phyloP scores from a whole-genome alignment of 164 flowering plant species.

The Aristolochia contorta region DNA sequence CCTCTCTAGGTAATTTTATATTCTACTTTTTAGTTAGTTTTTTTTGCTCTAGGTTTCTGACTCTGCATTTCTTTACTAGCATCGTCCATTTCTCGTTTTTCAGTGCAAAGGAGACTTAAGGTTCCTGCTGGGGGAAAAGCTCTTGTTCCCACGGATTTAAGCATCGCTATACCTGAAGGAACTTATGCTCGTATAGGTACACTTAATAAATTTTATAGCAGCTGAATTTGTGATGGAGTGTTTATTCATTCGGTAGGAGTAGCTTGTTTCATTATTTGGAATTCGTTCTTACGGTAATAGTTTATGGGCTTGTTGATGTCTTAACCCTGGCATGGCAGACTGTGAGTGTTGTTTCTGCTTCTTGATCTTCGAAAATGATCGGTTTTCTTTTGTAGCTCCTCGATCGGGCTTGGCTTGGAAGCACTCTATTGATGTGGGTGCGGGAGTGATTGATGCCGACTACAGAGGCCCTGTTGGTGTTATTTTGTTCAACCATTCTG shows the following conservation, averaged over 20 bases:
- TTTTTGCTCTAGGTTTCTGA: too few species aligned
- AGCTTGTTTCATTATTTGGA: background rate
- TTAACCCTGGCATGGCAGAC: too few species aligned
- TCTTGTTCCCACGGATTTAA: constrained; percentile 62
- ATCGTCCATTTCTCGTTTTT: too few species aligned
- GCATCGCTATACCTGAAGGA: constrained; percentile 65
- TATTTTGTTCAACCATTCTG: constrained; percentile 76
- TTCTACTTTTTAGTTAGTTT: too few species aligned
- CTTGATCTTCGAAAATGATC: background rate
- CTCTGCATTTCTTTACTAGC: too few species aligned
- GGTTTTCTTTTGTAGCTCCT: constrained; percentile 45
- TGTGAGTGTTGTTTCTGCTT: too few species aligned
- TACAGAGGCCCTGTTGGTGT: constrained; percentile 95
- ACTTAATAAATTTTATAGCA: too few species aligned
- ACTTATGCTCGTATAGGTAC: constrained; percentile 79
- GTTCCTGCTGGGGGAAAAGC: constrained; percentile 82
- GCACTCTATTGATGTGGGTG: constrained; percentile 86
- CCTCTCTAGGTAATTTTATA: constrained; percentile 44
- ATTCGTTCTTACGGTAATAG: too few species aligned
- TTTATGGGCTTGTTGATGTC: too few species aligned
- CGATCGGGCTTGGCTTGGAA: constrained; percentile 89
- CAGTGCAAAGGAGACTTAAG: constrained; percentile 47
- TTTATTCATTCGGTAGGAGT: background rate
- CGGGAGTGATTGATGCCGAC: constrained; percentile 91
- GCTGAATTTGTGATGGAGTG: background rate